phyloP scores from a whole-genome alignment of 2,329 filamentous ascomycete species.

The Endoconidiophora laricicola region DNA sequence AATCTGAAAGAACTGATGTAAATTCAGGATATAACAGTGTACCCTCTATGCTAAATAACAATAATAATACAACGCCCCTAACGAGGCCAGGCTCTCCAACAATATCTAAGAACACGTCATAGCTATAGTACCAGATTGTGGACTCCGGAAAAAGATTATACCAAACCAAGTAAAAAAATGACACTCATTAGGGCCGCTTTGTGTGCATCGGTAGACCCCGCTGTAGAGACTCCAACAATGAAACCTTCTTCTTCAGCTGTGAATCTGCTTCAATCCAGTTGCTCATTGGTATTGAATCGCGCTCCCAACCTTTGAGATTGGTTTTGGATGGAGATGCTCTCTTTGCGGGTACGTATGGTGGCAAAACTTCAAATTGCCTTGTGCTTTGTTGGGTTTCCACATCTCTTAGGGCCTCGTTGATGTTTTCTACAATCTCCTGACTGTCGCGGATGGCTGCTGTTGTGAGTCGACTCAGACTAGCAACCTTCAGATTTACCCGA shows the following conservation, averaged over 20 bases:
- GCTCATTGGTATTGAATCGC: not conserved
- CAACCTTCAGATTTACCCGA: not conserved
- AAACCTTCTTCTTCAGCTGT: conserved; percentile 10
- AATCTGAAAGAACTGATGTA: too few relatives aligned
- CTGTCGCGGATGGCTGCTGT: conserved; percentile 1
- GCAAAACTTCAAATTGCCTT: not conserved
- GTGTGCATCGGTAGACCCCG: not conserved
- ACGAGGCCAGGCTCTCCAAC: not conserved
- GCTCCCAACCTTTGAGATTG: conserved; percentile 3
- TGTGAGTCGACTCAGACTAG: not conserved
- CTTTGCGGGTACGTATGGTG: conserved; percentile 7
- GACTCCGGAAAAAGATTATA: not conserved
- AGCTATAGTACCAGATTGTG: not conserved
- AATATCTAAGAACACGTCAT: not conserved
- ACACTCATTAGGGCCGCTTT: not conserved
- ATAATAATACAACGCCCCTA: not conserved
- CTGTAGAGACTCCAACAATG: conserved; percentile 9
- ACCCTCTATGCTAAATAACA: too few relatives aligned
- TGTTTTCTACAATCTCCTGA: not conserved
- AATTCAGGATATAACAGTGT: too few relatives aligned
- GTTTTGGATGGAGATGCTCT: not conserved
- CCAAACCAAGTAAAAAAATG: not conserved
- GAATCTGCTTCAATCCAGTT: not conserved
- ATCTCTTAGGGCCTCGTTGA: not conserved
- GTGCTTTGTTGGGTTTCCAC: not conserved